Conservation (phyloP, 805 yeast genomes). For the Cyberlindnera euphorbiae region DNA sequence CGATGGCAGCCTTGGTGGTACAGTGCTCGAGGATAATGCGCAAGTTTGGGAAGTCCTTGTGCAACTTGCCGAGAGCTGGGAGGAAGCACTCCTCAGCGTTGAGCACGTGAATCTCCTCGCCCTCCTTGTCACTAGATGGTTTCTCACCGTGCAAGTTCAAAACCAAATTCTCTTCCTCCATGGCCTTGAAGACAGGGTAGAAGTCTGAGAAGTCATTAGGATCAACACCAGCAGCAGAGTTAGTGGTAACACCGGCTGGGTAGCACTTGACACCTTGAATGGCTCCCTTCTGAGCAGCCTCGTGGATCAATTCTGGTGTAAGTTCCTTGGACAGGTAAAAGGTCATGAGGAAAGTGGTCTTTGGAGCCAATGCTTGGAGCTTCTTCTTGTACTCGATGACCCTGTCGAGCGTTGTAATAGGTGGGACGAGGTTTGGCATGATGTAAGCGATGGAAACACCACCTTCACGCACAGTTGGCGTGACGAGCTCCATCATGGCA, state of each 20-base stretch:
- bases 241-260: constrained; percentile 99
- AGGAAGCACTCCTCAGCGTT: constrained; percentile 92
- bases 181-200: constrained; percentile 84
- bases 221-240: constrained; percentile 86
- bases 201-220: constrained; percentile 86
- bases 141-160: constrained; percentile 95
- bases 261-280: constrained; percentile 92
- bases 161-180: constrained; percentile 74
- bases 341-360: constrained; percentile 88
- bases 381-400: constrained; percentile 65
- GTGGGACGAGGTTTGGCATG: constrained; percentile 96
- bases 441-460: constrained; percentile 89
- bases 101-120: constrained; percentile 75
- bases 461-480: constrained; percentile 88
- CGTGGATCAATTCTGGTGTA: constrained; percentile 79
- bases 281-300: constrained; percentile 65
- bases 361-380: constrained; percentile 63
- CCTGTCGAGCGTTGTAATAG: constrained; percentile 70
- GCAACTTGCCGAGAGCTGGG: constrained; percentile 81
- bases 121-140: constrained; percentile 55
- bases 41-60: constrained; percentile 76
- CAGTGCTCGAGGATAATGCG: constrained; percentile 92
- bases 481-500: constrained; percentile 81
- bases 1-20: constrained; percentile 85
- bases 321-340: constrained; percentile 73